phyloP scores from a whole-genome alignment of 768 basidiomycete species.

The Amanita pseudoporphyria region DNA sequence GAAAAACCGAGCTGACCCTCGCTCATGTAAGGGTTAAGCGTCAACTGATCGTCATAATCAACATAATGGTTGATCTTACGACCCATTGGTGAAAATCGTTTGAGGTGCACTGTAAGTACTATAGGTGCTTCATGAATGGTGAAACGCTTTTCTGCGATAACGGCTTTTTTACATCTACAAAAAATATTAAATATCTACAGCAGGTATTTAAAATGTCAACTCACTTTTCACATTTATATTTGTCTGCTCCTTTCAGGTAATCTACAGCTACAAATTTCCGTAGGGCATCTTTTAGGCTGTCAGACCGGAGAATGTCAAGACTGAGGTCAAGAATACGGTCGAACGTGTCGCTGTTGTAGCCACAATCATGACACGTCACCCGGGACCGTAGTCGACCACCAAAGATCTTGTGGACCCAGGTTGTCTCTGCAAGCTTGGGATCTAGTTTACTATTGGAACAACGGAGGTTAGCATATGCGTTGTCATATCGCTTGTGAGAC shows the following conservation, averaged over 20 bases:
- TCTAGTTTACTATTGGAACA: conserved; percentile 49
- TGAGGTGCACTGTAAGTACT: conserved; percentile 87
- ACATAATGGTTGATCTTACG: conserved; percentile 75
- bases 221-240: conserved; percentile 98
- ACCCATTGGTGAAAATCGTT: conserved; percentile 88
- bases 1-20: conserved; percentile 63
- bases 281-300: conserved; percentile 61
- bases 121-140: conserved; percentile 81
- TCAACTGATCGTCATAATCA: conserved; percentile 68
- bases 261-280: conserved; percentile 78
- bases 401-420: conserved; percentile 93
- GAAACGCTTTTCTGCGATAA: conserved; percentile 85
- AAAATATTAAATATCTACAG: neutral
- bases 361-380: conserved; percentile 76
- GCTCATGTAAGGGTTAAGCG: conserved; percentile 76
- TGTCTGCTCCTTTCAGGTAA: conserved; percentile 79
- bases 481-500: conserved; percentile 17
- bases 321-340: conserved; percentile 93
- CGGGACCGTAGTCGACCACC: conserved; percentile 88
- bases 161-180: conserved; percentile 81
- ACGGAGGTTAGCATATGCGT: neutral
- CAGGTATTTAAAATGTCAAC: conserved; percentile 19
- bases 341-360: conserved; percentile 89
- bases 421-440: conserved; percentile 67
- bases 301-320: conserved; percentile 68